Evolutionary conservation across 108 stramenopile genomes (phyloP), one percentile per base, ranked within the genome.

Genomic region (Bacterosira constricta): DNA sequence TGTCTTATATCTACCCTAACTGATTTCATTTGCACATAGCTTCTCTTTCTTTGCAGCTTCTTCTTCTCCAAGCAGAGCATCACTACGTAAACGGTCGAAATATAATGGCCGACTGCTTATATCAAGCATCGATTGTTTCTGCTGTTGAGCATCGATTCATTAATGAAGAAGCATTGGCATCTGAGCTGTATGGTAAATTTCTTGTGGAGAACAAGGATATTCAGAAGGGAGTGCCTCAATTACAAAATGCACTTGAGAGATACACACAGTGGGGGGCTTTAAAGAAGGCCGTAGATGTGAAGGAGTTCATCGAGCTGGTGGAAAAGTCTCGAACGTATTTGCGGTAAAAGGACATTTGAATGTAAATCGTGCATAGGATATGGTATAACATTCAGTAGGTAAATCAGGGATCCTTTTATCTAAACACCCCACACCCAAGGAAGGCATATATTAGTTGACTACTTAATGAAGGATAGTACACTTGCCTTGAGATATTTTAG

Each of bases 131-230:
- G 20, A 76, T 76, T 62, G 1, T 38, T 29, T 26, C 37, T 39
- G 56, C 75, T 21, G 15, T 36, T 3, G 18, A 57, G 15, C 32
- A 69, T 44, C 39, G 59, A 13, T 36, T 51, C 9, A 15, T 61
- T 23, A 66, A 69, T 23, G 75, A 76, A 41, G 54, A 76, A 39
- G 75, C 67, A 3, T 41, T 69, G 36, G 75, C 75, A 4, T 68
- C 15, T 32, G 75, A 76, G 55, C 58, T 65, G 31, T 26, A 37
- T 13, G 73, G 49, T 6, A 11, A 30, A 30, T 57, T 31, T 18
- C 42, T 53, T 1, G 26, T 69, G n/a, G 49, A 60, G 12, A 52
- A 8, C 29, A 57, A 57, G 1, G 12, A 76, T 25, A 23, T 30
- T 21, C 13, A 20, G 57, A 20, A 53, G 30, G 75, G 42, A 21